Percentiles rank a stretch among this genome's conserved stretches.
phyloP scores from a whole-genome alignment of 805 yeast species.

The Ogataea paraovalis region DNA sequence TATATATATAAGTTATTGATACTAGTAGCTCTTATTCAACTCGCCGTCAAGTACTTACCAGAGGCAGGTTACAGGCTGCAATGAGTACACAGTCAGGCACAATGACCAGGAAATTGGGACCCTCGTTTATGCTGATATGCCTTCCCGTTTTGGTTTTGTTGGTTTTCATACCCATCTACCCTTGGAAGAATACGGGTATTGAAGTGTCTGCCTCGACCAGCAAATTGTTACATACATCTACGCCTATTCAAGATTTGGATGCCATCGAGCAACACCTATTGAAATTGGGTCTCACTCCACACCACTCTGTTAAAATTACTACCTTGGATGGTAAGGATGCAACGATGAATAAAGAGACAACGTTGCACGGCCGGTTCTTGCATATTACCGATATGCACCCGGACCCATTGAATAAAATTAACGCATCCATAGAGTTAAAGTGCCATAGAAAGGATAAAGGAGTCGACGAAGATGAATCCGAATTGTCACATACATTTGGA shows the following conservation, averaged over 20 bases:
- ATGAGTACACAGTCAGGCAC: too few species aligned
- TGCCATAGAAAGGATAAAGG: slow-evolving; percentile 52
- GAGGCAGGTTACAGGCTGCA: too few species aligned
- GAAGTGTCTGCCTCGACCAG: neutral
- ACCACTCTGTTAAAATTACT: slow-evolving; percentile 33
- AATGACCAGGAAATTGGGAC: neutral
- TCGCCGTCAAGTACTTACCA: too few species aligned
- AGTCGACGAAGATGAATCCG: slow-evolving; percentile 33
- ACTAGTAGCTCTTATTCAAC: too few species aligned
- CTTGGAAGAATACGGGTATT: neutral
- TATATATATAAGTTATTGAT: too few species aligned
- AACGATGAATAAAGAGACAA: slow-evolving; percentile 9
- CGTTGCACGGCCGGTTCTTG: slow-evolving; percentile 71
- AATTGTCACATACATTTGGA: slow-evolving; percentile 60
- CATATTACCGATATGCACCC: slow-evolving; percentile 89
- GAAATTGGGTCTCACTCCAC: slow-evolving; percentile 38
- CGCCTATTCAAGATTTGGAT: slow-evolving; percentile 13
- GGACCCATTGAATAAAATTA: slow-evolving; percentile 59
- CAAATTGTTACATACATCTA: neutral
- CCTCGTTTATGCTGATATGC: neutral
- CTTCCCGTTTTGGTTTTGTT: neutral
- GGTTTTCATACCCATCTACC: neutral
- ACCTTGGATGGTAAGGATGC: slow-evolving; percentile 14
- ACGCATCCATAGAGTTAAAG: slow-evolving; percentile 41
- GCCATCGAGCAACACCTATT: slow-evolving; percentile 21